Base-by-base conservation (phyloP, 2,329 filamentous ascomycete genomes). In the Thielaviopsis populi region DNA sequence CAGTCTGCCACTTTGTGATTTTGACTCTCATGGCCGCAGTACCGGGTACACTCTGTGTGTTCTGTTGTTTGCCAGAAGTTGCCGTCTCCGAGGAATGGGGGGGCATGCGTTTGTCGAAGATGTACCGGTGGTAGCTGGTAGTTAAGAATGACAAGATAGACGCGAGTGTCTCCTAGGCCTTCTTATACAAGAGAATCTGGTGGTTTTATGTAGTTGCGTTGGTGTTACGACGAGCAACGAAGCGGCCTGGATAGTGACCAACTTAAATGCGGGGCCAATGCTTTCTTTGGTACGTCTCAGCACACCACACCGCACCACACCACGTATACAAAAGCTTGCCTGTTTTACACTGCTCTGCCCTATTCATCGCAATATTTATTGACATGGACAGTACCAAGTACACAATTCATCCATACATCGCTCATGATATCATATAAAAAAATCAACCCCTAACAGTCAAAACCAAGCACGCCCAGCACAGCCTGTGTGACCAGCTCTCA, bases 1-100 rank as follows among this genome's bases (percentile, higher is more conserved):
- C 90, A 3, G 91, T 88, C 71, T 94, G 87, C 90, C 92, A 97
- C 72, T 89, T 83, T 71, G 87, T 89, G 75, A 97, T 94, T 59
- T 85, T 94, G 77, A 97, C 90, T 76, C 96, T 97, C 94, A 99
- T 99, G 62, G 13, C 17, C 11, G 6, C 22, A 22, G 58, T n/a
- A 8, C 19, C 27, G 6, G 27, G 15, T 27, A 1, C 46, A 13
- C 22, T 58, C 15, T 13, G 19, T 22, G 5, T 22, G 8, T 6
- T 27, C 15, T 15, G n/a, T 22, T 54, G 11, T 30, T 17, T 54
- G 6, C 30, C 50, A 54, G 3, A 54, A 17, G 33, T 1, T 8
- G 5, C 3, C 33, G 4, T 37, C 8, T 37, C 33, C 33, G 33
- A 5, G 8, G 33, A 37, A 37, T 37, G 33, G 33, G 33, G 10